These are phyloP conservation scores for Rhodomyrtus tomentosa DNA, from an alignment of 345 rosid species.

Conservation along the genomic window DNA sequence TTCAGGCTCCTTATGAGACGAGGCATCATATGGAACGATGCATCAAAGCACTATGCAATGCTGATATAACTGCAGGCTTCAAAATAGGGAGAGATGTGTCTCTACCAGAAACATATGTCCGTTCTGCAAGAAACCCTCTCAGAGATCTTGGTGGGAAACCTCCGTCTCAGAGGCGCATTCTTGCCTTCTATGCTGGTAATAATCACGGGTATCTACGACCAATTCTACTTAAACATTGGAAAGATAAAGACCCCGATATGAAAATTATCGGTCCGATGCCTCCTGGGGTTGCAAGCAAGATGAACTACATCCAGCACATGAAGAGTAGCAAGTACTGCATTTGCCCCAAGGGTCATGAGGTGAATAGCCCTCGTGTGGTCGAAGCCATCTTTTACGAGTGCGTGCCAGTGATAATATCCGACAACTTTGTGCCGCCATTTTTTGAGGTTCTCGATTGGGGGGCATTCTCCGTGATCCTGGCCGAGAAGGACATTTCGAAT, in stretches of 20 bases:
- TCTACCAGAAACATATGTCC: conserved; percentile 87
- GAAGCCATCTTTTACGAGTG: conserved; percentile 90
- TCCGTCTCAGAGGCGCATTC: conserved; percentile 44
- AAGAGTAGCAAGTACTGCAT: conserved; percentile 89
- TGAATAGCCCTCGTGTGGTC: conserved; percentile 89
- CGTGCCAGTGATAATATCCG: conserved; percentile 79
- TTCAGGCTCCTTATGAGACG: conserved; percentile 95
- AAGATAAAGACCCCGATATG: conserved; percentile 76
- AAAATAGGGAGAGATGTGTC: conserved; percentile 95
- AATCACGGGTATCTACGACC: conserved; percentile 78
- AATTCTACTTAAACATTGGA: conserved; percentile 64
- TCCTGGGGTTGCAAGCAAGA: conserved; percentile 79
- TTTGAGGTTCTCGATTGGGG: conserved; percentile 80
- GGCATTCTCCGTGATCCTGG: conserved; percentile 57
- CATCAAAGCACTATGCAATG: conserved; percentile 93
- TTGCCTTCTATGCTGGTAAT: conserved; percentile 91
- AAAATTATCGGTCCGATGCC: conserved; percentile 81
- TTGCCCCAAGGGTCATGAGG: conserved; percentile 88
- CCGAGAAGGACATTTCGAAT: conserved; percentile 78
- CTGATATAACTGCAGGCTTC: conserved; percentile 75
- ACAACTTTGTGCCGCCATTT: conserved; percentile 86
- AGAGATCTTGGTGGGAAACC: conserved; percentile 88
- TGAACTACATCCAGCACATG: conserved; percentile 86
- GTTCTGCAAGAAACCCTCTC: conserved; percentile 85
- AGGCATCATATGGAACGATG: conserved; percentile 98